Evolutionary conservation across 495 filamentous ascomycete genomes (phyloP).

Genomic region (Penicillium goetzii): DNA sequence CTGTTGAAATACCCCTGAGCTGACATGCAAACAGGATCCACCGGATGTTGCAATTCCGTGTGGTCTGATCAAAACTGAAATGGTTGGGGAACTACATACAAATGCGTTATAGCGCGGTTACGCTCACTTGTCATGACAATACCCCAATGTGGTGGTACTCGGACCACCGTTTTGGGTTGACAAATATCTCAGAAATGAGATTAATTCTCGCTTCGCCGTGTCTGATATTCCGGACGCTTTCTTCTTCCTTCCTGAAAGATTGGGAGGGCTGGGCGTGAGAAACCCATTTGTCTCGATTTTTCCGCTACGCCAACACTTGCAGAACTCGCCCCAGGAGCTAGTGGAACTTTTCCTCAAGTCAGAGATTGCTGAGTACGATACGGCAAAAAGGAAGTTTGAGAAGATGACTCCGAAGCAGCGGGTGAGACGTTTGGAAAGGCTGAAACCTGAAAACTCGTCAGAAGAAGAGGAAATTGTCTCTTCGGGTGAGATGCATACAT

Average conservation of each 20-base stretch:
- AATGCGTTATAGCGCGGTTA: too few species aligned
- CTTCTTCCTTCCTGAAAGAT: conserved; percentile 54
- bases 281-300: conserved; percentile 57
- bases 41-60: too few species aligned
- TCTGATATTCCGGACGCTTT: conserved; percentile 60
- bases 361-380: conserved; percentile 28
- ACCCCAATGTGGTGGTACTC: too few species aligned
- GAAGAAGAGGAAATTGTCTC: background rate
- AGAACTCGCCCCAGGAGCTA: conserved; percentile 33
- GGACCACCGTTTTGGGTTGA: too few species aligned
- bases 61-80: too few species aligned
- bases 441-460: background rate
- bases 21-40: too few species aligned
- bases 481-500: conserved; percentile 32
- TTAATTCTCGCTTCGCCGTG: conserved; percentile 55
- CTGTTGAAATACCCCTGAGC: too few species aligned
- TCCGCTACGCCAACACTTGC: conserved; percentile 40
- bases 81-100: too few species aligned
- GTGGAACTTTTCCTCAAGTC: conserved; percentile 40
- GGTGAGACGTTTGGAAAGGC: background rate
- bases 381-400: background rate
- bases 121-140: too few species aligned
- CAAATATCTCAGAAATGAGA: conserved; percentile 54
- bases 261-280: conserved; percentile 59
- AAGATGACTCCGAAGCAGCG: background rate